Evolutionary conservation across 805 yeast species (phyloP).

Genomic region (Kuraishia floccosa): DNA sequence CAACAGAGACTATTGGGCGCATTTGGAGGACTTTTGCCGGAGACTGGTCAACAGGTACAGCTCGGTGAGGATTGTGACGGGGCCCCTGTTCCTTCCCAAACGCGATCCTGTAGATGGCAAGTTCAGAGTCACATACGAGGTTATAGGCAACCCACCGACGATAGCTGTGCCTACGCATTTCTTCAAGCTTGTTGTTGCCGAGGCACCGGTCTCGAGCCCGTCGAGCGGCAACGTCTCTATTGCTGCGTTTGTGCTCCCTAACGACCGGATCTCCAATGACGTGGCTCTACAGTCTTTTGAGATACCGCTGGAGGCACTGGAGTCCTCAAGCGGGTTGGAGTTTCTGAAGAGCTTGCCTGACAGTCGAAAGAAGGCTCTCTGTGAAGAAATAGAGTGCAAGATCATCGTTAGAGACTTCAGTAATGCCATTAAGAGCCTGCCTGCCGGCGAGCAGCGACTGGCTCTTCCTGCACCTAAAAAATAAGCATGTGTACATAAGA

Average conservation of each 20-base stretch:
- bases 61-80: constrained; percentile 81
- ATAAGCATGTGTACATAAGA: neutral
- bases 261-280: constrained; percentile 62
- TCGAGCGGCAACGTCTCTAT: constrained; percentile 43
- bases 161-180: constrained; percentile 98
- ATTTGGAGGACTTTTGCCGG: constrained; percentile 82
- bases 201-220: constrained; percentile 29
- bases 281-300: constrained; percentile 66
- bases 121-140: constrained; percentile 75
- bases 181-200: constrained; percentile 84
- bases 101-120: constrained; percentile 68
- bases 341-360: constrained; percentile 61
- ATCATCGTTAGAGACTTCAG: constrained; percentile 75
- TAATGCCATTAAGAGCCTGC: constrained; percentile 21
- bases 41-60: constrained; percentile 61
- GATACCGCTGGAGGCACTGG: constrained; percentile 85
- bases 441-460: constrained; percentile 3
- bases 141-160: constrained; percentile 93
- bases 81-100: constrained; percentile 85
- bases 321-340: constrained; percentile 77
- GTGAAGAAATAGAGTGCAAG: constrained; percentile 72
- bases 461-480: neutral
- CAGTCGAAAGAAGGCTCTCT: constrained; percentile 46
- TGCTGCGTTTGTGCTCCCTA: constrained; percentile 92
- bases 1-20: constrained; percentile 97